phyloP scores from a whole-genome alignment of 345 rosid species.

The Citrus mangshanensis region DNA sequence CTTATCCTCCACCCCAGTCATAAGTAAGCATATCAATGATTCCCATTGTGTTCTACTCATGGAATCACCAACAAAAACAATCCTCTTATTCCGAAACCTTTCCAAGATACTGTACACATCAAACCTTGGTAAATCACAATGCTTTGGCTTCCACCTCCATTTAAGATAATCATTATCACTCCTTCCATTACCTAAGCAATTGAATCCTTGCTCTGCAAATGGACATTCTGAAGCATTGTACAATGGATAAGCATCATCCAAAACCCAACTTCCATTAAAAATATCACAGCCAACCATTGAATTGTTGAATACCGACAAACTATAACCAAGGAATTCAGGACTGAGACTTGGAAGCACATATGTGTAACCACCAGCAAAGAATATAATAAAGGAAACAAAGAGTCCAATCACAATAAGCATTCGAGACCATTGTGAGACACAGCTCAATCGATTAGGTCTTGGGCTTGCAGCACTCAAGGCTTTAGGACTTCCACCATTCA shows the following conservation, averaged over 20 bases:
- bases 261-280: conserved; percentile 63
- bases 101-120: conserved; percentile 41
- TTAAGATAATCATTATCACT: conserved; percentile 50
- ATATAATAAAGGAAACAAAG: conserved; percentile 45
- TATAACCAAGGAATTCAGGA: conserved; percentile 43
- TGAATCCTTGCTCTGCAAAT: conserved; percentile 67
- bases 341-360: conserved; percentile 67
- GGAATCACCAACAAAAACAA: conserved; percentile 89
- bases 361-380: conserved; percentile 54
- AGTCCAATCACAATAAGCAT: conserved; percentile 49
- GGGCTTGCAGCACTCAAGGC: conserved; percentile 34
- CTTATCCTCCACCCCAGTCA: conserved; percentile 82
- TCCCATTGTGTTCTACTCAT: conserved; percentile 95
- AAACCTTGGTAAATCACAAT: conserved; percentile 63
- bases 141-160: conserved; percentile 83
- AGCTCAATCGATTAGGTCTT: conserved; percentile 27
- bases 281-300: conserved; percentile 45
- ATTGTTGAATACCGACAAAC: conserved; percentile 28
- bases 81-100: conserved; percentile 59
- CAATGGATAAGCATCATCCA: conserved; percentile 53
- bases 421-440: conserved; percentile 44
- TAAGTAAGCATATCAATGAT: conserved; percentile 81
- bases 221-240: conserved; percentile 79
- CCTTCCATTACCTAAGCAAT: conserved; percentile 78
- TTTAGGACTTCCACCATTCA: conserved; percentile 35